A percentile compares a stretch with the other conserved stretches of the same genome.
phyloP scores from a whole-genome alignment of 2,329 filamentous ascomycete genomes.

The Cladosporium sp. region DNA sequence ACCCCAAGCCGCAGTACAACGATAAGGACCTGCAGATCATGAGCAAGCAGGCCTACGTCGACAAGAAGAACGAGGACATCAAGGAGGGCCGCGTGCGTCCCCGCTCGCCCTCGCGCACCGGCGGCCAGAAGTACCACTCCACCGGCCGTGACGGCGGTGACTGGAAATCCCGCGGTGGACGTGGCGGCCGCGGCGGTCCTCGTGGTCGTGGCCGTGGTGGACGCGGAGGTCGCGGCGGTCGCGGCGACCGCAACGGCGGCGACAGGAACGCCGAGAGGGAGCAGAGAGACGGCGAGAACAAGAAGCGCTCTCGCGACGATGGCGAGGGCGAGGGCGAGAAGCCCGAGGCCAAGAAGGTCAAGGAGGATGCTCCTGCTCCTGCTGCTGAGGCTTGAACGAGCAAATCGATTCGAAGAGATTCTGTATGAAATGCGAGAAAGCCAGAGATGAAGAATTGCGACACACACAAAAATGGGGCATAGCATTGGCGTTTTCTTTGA shows the following conservation, averaged over 20 bases:
- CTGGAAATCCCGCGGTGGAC: conserved; percentile 22
- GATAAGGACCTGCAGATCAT: conserved; percentile 74
- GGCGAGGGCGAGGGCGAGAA: conserved; percentile 13
- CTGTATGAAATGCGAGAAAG: neutral
- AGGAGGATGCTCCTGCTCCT: conserved; percentile 14
- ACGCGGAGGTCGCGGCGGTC: conserved; percentile 17
- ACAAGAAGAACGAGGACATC: conserved; percentile 44
- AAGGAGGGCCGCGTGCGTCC: conserved; percentile 37
- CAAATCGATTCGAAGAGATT: neutral
- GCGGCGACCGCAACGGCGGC: conserved; percentile 23
- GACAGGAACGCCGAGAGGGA: conserved; percentile 18
- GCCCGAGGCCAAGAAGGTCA: conserved; percentile 18
- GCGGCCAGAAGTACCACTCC: conserved; percentile 32
- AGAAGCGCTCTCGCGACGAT: conserved; percentile 9
- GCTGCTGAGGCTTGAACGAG: conserved; percentile 9
- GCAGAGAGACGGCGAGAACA: neutral
- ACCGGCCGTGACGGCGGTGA: conserved; percentile 34
- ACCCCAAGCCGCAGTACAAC: conserved; percentile 80
- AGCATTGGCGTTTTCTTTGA: conserved; percentile 8
- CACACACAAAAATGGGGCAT: conserved; percentile 5
- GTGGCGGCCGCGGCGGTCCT: conserved; percentile 23
- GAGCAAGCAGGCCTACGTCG: conserved; percentile 80
- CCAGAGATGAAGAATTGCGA: neutral
- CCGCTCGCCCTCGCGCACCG: conserved; percentile 24
- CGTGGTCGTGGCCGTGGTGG: conserved; percentile 21